phyloP scores from a whole-genome alignment of 2,329 filamentous ascomycete genomes.

The Aotearoamyces nothofagi region DNA sequence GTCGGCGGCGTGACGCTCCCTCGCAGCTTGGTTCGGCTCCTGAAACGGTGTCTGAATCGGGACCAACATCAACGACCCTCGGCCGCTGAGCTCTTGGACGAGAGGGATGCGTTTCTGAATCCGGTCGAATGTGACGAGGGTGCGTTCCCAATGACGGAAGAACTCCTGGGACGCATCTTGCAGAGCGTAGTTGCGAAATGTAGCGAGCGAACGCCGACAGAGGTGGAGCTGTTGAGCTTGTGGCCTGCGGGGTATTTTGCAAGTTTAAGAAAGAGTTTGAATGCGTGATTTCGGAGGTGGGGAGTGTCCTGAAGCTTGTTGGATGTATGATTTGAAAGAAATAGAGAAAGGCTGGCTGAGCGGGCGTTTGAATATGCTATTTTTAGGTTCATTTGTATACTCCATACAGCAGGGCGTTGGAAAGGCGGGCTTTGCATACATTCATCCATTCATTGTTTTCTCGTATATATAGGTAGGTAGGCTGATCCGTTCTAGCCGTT shows the following conservation, averaged over 20 bases:
- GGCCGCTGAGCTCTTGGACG: conserved; percentile 43
- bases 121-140: conserved; percentile 38
- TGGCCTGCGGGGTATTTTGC: conserved; percentile 50
- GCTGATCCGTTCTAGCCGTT: no score
- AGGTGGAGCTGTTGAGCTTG: conserved; percentile 35
- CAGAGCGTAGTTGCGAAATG: conserved; percentile 46
- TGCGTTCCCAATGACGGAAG: conserved; percentile 44
- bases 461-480: no score
- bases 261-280: conserved; percentile 26
- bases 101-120: conserved; percentile 47
- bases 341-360: no score
- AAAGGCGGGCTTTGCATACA: no score
- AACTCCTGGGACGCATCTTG: conserved; percentile 44
- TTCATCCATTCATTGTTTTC: no score
- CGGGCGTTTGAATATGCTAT: no score
- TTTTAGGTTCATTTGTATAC: no score
- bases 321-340: no score
- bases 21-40: conserved; percentile 39
- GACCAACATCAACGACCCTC: conserved; percentile 48
- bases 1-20: conserved; percentile 50
- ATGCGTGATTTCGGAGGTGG: no score
- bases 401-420: no score
- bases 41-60: conserved; percentile 46
- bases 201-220: conserved; percentile 40
- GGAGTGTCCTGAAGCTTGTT: no score